Conservation (phyloP, 495 filamentous ascomycete species). For the Talaromyces proteolyticus region DNA sequence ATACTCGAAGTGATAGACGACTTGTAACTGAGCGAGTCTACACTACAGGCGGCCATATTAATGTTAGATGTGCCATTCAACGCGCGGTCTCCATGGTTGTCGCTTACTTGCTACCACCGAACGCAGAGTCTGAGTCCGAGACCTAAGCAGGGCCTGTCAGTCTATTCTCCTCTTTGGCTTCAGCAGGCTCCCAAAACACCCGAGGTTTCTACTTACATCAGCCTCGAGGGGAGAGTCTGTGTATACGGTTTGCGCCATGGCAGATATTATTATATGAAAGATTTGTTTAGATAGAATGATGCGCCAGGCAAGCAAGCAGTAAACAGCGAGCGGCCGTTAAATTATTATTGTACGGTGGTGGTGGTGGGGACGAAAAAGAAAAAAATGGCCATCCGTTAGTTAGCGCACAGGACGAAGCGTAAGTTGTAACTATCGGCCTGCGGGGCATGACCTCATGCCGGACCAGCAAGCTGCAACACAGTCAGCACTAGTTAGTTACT, state of each 20-base stretch:
- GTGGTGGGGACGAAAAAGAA: too few species aligned
- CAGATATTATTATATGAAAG: not conserved
- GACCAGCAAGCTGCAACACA: too few species aligned
- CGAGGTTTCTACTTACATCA: not conserved
- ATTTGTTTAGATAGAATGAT: too few species aligned
- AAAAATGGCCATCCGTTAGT: too few species aligned
- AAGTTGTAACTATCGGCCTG: too few species aligned
- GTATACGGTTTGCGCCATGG: not conserved
- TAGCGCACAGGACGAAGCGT: too few species aligned
- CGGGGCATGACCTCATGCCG: too few species aligned
- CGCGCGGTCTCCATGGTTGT: not conserved
- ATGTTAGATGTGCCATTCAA: not conserved
- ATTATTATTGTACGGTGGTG: too few species aligned
- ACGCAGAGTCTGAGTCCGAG: not conserved
- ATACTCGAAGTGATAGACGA: constrained; percentile 3
- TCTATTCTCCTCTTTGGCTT: not conserved
- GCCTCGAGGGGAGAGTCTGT: not conserved
- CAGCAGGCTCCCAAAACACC: not conserved
- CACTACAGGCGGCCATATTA: not conserved
- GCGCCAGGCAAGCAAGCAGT: too few species aligned
- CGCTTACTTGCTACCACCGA: not conserved
- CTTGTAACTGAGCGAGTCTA: not conserved
- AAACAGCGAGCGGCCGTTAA: too few species aligned
- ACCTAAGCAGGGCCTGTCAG: not conserved
- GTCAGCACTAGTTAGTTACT: too few species aligned